A percentile compares a stretch with the other conserved stretches of the same genome.
phyloP scores from a whole-genome alignment of 116 monocot species.

The Cymodocea nodosa region DNA sequence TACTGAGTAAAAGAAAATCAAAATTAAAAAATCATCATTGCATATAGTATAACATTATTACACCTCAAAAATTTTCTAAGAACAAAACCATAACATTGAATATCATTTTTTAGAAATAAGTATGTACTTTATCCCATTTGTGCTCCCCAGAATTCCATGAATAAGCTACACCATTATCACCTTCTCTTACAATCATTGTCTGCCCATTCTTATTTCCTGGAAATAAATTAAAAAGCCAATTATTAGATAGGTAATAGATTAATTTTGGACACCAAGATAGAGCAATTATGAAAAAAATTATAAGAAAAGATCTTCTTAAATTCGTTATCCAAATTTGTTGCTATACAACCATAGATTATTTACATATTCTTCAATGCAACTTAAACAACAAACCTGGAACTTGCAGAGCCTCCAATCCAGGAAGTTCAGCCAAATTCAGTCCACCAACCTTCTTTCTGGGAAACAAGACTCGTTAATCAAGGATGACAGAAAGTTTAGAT shows the following conservation, averaged over 20 bases:
- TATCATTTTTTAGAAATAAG: background rate
- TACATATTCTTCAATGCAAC: too few relatives aligned
- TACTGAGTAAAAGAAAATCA: background rate
- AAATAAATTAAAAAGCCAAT: background rate
- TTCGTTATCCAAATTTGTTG: too few relatives aligned
- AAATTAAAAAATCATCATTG: background rate
- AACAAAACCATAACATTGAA: background rate
- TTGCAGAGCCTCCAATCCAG: slow-evolving; percentile 84
- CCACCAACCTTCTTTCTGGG: slow-evolving; percentile 86
- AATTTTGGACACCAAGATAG: background rate
- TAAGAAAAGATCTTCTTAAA: too few relatives aligned
- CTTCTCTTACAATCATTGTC: slow-evolving; percentile 84
- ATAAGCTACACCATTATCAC: slow-evolving; percentile 94
- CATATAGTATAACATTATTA: background rate
- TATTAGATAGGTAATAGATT: background rate
- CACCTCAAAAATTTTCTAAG: too few relatives aligned
- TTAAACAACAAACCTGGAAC: slow-evolving; percentile 47
- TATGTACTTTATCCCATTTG: slow-evolving; percentile 81
- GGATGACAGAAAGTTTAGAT: background rate
- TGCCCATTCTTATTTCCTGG: slow-evolving; percentile 74
- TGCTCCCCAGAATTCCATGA: slow-evolving; percentile 79
- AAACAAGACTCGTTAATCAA: background rate
- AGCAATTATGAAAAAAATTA: too few relatives aligned
- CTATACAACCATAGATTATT: too few relatives aligned
- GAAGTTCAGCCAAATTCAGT: slow-evolving; percentile 69